Base-by-base conservation (phyloP, 495 filamentous ascomycete genomes). In the Neurospora pannonica region DNA sequence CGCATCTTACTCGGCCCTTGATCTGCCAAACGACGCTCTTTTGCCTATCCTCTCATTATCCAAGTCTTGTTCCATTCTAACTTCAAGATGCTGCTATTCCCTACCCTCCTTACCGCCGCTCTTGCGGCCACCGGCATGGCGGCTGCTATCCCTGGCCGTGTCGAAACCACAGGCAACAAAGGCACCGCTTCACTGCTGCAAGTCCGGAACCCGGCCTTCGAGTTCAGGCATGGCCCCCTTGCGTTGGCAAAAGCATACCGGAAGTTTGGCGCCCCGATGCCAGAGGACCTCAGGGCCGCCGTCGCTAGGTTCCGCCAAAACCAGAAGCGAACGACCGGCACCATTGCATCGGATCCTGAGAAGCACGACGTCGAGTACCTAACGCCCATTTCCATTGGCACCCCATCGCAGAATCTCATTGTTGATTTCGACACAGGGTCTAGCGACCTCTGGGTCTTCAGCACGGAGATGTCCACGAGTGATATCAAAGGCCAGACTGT, bases 401-500 rank as follows among this genome's bases (percentile, higher is more conserved):
- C 79, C 1, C 84, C 84, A 1, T 82, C 83, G 15, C 88, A 89
- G 71, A 87, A 85, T 5, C 78, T 94, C 76, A 87, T 90, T 77
- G 77, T 94, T 73, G 90, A 93, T 79, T 87, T 94, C 77, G 92
- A 95, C 79, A 93, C 92, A 48, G 92, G 92, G 4, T 92, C 89
- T 46, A 88, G 90, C 60, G 92, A 95, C 83, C 87, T 95, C 86
- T 94, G 83, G 84, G 83, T 84, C 28, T 83, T 85, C 76, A 81
- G 78, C 75, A 78, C 79, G 21, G 75, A 81, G 74, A 79, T 79
- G 1, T 21, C 75, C 15, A 43, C 67, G 37, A 70, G 37, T 40
- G 76, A 79, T 39, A 74, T 82, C 38, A 74, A 79, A 28, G 82
- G 90, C 31, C 92, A 94, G 81, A 80, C 81, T 21, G 54, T 90